Conservation (phyloP, 139 green algal genomes). For the Pleodorina starrii region DNA sequence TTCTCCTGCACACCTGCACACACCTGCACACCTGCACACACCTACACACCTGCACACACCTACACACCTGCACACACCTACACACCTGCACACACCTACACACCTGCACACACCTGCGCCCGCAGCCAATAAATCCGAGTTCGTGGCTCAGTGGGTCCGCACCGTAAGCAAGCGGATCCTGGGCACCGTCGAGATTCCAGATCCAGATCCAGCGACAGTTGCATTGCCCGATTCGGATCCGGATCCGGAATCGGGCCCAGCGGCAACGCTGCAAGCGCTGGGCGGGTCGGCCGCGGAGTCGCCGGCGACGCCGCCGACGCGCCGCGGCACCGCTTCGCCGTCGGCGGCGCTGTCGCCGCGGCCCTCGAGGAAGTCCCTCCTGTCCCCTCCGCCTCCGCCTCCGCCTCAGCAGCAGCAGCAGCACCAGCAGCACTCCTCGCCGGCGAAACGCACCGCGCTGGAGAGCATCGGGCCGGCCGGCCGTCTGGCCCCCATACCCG, state of each 20-base stretch:
- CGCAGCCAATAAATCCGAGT: conserved; percentile 33
- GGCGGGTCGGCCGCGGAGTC: not conserved
- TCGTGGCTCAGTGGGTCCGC: conserved; percentile 42
- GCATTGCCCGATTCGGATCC: not conserved
- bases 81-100: too few species aligned
- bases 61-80: too few species aligned
- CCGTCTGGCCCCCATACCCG: not conserved
- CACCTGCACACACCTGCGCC: too few species aligned
- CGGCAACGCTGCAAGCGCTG: not conserved
- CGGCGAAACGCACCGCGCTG: not conserved
- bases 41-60: too few species aligned
- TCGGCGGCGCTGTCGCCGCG: not conserved
- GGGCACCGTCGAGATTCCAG: not conserved
- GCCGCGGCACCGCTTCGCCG: too few species aligned
- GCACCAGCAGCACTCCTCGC: too few species aligned
- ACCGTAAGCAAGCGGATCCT: not conserved
- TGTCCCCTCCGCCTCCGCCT: not conserved
- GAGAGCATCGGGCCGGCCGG: not conserved
- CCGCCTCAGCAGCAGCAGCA: too few species aligned
- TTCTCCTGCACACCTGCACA: too few species aligned
- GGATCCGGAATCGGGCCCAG: not conserved
- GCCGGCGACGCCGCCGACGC: too few species aligned
- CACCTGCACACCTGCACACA: too few species aligned
- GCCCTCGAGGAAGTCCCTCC: not conserved
- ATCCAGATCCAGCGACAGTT: not conserved